A percentile compares a stretch with the other conserved stretches of the same genome.
phyloP scores from a whole-genome alignment of 192 early-diverging fungal species.

The Coemansia sp. region DNA sequence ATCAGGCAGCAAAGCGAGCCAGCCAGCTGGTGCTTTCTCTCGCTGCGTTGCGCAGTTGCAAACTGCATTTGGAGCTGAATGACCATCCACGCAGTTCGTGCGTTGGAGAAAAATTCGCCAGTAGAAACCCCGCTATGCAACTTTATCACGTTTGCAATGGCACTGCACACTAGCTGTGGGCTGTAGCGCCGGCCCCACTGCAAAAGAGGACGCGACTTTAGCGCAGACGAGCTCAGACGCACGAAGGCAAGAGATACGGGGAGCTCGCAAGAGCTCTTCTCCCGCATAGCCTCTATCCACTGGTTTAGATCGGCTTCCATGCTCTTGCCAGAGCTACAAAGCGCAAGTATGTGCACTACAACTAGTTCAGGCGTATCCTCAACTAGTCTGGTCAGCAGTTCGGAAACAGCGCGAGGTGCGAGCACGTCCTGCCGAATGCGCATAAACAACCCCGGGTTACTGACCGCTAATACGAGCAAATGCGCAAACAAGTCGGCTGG shows the following conservation, averaged over 20 bases:
- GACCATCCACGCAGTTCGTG: slow-evolving; percentile 28
- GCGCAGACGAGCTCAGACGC: not conserved
- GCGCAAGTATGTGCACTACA: slow-evolving; percentile 11
- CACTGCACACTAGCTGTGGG: not conserved
- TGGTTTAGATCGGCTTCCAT: slow-evolving; percentile 1
- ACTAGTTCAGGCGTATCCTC: slow-evolving; percentile 10
- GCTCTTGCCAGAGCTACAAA: slow-evolving; percentile 13
- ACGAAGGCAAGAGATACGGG: slow-evolving; percentile 3
- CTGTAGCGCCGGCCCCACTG: slow-evolving; percentile 39
- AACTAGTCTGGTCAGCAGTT: slow-evolving; percentile 3
- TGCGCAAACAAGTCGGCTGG: slow-evolving; percentile 19
- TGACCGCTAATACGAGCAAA: slow-evolving; percentile 11
- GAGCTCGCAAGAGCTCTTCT: not conserved
- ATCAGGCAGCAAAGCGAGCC: slow-evolving; percentile 19
- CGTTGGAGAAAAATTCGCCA: slow-evolving; percentile 8
- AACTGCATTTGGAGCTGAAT: slow-evolving; percentile 20
- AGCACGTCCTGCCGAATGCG: slow-evolving; percentile 12
- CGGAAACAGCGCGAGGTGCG: slow-evolving; percentile 1
- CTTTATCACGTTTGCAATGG: slow-evolving; percentile 1
- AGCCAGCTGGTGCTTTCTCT: slow-evolving; percentile 19
- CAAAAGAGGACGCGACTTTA: not conserved
- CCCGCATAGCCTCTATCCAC: not conserved
- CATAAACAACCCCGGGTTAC: slow-evolving; percentile 9
- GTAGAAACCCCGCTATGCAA: not conserved
- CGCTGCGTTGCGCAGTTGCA: slow-evolving; percentile 7